Percentiles rank a stretch among this genome's conserved stretches.
These are phyloP conservation scores for Candida coleopterorum DNA, from an alignment of 805 yeast genomes.

Conservation along the genomic window DNA sequence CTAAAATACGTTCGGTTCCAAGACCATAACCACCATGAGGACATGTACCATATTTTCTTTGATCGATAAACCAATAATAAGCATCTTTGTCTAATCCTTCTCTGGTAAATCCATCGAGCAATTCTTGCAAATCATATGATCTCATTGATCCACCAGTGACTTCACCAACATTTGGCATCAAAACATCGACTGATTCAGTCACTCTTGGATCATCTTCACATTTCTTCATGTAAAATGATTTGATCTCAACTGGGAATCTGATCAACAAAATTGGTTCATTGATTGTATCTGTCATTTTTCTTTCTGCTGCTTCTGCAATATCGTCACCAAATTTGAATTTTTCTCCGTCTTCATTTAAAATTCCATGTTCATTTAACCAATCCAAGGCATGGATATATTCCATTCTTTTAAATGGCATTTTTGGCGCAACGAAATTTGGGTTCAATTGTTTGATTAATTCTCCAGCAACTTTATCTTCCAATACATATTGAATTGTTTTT, in stretches of 20 bases:
- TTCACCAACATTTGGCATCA: conserved; percentile 99
- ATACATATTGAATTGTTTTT: conserved; percentile 63
- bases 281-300: conserved; percentile 95
- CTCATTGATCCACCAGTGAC: conserved; percentile 99
- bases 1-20: conserved; percentile 96
- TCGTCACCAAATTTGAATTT: conserved; percentile 96
- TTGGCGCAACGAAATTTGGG: conserved; percentile 85
- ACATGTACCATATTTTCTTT: conserved; percentile 93
- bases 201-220: conserved; percentile 88
- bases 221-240: conserved; percentile 96
- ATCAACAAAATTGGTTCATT: conserved; percentile 89
- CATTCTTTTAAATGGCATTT: conserved; percentile 85
- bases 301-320: conserved; percentile 99
- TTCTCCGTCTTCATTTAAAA: conserved; percentile 93
- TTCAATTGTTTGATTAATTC: conserved; percentile 85
- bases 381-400: conserved; percentile 85
- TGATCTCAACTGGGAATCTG: conserved; percentile 94
- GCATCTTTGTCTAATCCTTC: conserved; percentile 79
- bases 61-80: conserved; percentile 96
- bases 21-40: conserved; percentile 99
- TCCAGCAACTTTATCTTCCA: conserved; percentile 90
- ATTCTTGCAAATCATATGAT: conserved; percentile 74
- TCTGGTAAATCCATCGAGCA: conserved; percentile 86
- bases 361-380: conserved; percentile 94
- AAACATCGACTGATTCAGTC: conserved; percentile 96